Evolutionary conservation across 176 grass and related monocot species (phyloP), one percentile per base, ranked within the genome.

Genomic region (Triticum monococcum): DNA sequence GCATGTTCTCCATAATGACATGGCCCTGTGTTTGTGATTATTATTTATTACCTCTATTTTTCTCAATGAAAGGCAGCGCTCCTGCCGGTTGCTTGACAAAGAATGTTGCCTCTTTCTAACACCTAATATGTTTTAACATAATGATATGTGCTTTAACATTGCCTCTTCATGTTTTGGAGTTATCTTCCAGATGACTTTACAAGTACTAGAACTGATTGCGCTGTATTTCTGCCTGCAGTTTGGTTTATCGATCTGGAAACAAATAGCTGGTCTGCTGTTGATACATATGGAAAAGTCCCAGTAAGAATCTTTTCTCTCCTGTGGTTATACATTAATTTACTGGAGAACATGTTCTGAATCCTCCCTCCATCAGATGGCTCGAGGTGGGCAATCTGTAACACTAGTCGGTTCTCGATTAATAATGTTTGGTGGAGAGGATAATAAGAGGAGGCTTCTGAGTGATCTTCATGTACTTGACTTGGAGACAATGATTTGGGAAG

Each of bases 351-450:
- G 24, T n/a, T 59, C 18, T 89, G 54, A 87, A 17, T 38, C 71
- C 18, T 89, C 32, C 40, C 74, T 68, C 79, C 22, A 86, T 87
- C 82, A 98, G 97, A 87, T 92, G 88, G 90, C 97, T 77, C 87
- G 97, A 71, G 78, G 79, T 52, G 97, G 97, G 26, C 97, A 96
- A 92, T 94, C 97, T 57, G 87, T 94, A 84, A 89, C 88, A 18
- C 54, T 92, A 52, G 60, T 92, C 80, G 97, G 90, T 82, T 94
- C 88, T 64, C 87, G 68, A 68, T 84, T 98, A 81, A 79, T 94
- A 84, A 91, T 98, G 93, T 98, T 98, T 89, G 96, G 96, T 63
- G 96, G 96, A 88, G 96, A 98, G 88, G 90, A 94, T 91, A 92
- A 81, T 60, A 96, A 85, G 79, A 91, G 92, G 83, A 86, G 76